Evolutionary conservation across 2,329 filamentous ascomycete species (phyloP), one percentile per base, ranked within the genome.

Genomic region (Phaeosphaeriaceae sp.): DNA sequence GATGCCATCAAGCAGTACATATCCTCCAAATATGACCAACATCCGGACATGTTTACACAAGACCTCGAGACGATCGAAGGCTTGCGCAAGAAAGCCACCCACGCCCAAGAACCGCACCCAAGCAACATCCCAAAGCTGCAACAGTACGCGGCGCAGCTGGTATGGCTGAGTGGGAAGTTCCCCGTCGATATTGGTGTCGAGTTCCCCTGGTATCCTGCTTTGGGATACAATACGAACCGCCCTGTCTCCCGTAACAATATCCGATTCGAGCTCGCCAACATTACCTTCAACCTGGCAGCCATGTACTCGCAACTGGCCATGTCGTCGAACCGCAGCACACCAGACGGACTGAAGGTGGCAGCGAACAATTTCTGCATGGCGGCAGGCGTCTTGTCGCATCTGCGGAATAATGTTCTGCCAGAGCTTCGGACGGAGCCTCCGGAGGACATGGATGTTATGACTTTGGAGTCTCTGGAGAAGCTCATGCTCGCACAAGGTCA

Each of bases 11-110:
- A 92, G 65, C 90, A 95, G 76, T 98, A 99, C 82, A 98, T 99
- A 73, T 97, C 93, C 61, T 90, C 88, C 78, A 97, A 98, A 85
- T 98, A 98, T 89, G 94, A 98, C 79, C 95, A 99, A 77, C 94
- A 97, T 76, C 94, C 95, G 32, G 93, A 97, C 78, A 97, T 97
- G 90, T 99, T 99, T 79, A 88, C 88, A 63, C 86, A 92, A 64
- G 95, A 99, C 81, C 88, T 97, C 58, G 89, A 94, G 73, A 86
- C 91, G 65, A 93, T 99, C 71, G 93, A 98, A 75, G 84, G 87
- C 50, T 82, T 98, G 58, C 89, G 95, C 5, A 86, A 87, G 62
- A 92, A 96, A 76, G 95, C 95, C n/a, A 85, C 97, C 55, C 92
- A 93, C 77, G 91, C 95, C 1, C 88, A 91, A 59, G 95, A 99